Conservation (phyloP, 2,329 filamentous ascomycete genomes). For the Paecilomyces sp. region DNA sequence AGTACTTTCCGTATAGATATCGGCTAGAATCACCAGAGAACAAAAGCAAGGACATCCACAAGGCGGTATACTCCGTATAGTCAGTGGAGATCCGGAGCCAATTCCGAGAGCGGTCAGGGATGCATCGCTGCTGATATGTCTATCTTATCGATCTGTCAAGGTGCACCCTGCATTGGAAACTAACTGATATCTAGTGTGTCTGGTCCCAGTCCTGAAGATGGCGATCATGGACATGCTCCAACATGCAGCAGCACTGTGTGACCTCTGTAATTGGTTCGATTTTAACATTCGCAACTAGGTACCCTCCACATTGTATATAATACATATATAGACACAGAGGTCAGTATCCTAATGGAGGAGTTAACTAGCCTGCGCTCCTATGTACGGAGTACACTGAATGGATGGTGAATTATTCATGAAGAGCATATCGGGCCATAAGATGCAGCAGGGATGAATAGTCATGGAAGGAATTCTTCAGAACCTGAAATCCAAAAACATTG, state of each 20-base stretch:
- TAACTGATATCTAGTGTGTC: not conserved
- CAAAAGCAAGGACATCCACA: not conserved
- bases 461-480: not conserved
- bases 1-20: not conserved
- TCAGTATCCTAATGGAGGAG: too few relatives aligned
- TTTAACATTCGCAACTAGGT: not conserved
- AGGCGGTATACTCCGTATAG: not conserved
- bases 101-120: not conserved
- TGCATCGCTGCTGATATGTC: not conserved
- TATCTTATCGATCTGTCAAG: not conserved
- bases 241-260: not conserved
- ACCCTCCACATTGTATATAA: not conserved
- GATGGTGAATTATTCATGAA: too few relatives aligned
- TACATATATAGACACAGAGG: not conserved
- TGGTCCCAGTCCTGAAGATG: not conserved
- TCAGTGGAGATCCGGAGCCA: not conserved
- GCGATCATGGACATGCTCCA: not conserved
- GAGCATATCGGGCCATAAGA: too few relatives aligned
- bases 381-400: too few relatives aligned
- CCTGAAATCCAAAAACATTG: not conserved
- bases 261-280: not conserved
- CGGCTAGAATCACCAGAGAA: not conserved
- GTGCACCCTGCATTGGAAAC: not conserved
- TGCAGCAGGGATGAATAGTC: too few relatives aligned
- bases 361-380: too few relatives aligned